phyloP scores from a whole-genome alignment of 208 protist species.

The Trypanosoma platydactyli region DNA sequence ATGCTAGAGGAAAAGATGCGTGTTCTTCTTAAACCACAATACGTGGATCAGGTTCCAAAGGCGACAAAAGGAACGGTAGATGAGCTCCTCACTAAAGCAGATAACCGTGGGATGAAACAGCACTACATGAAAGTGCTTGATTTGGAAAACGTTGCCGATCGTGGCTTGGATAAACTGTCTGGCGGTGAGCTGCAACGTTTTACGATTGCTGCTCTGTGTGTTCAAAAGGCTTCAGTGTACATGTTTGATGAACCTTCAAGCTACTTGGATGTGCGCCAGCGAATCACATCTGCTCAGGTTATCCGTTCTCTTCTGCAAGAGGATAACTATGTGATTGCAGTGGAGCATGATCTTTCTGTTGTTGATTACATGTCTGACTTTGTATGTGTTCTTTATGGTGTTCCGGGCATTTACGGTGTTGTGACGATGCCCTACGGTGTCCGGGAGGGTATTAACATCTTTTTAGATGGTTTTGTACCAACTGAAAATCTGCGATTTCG shows the following conservation, averaged over 20 bases:
- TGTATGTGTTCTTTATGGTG: slow-evolving; percentile 99
- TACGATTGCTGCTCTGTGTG: slow-evolving; percentile 96
- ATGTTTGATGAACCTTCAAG: slow-evolving; percentile 99
- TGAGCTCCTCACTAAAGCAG: slow-evolving; percentile 91
- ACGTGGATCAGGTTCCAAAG: slow-evolving; percentile 99
- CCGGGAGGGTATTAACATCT: slow-evolving; percentile 99
- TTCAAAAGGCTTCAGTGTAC: slow-evolving; percentile 94
- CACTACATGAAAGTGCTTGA: slow-evolving; percentile 92
- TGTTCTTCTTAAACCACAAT: slow-evolving; percentile 99
- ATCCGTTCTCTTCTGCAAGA: slow-evolving; percentile 95
- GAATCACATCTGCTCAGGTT: slow-evolving; percentile 96
- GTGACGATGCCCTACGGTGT: slow-evolving; percentile 99
- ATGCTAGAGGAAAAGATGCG: slow-evolving; percentile 98
- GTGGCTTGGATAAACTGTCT: slow-evolving; percentile 96
- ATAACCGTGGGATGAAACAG: slow-evolving; percentile 85
- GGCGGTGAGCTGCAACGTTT: slow-evolving; percentile 99
- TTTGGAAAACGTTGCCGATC: slow-evolving; percentile 91
- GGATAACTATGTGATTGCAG: slow-evolving; percentile 98
- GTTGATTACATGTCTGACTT: slow-evolving; percentile 99
- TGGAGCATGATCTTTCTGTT: slow-evolving; percentile 99
- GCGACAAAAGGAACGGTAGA: slow-evolving; percentile 95
- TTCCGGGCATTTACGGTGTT: slow-evolving; percentile 99
- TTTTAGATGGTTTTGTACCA: slow-evolving; percentile 99
- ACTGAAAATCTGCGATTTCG: slow-evolving; percentile 99
- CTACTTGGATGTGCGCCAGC: slow-evolving; percentile 99